phyloP scores from a whole-genome alignment of 108 stramenopile species.

The Fistulifera pelliculosa region DNA sequence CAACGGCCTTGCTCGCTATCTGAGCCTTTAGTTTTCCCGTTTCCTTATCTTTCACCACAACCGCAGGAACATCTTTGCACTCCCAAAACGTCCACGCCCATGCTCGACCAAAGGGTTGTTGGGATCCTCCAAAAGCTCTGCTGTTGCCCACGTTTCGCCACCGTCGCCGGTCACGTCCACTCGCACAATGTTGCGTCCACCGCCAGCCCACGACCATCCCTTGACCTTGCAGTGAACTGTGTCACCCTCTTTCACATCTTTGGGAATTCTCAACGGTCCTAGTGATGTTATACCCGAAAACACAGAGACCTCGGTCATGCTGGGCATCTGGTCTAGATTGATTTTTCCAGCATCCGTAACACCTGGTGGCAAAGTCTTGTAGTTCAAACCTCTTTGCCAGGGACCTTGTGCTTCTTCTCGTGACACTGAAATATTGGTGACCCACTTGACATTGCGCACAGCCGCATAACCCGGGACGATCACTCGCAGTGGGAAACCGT shows the following conservation, averaged over 20 bases:
- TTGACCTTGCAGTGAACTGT: constrained; percentile 41
- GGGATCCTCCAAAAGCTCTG: constrained; percentile 44
- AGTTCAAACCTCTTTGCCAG: constrained; percentile 81
- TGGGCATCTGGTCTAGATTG: constrained; percentile 60
- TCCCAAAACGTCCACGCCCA: constrained; percentile 91
- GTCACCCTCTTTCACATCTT: constrained; percentile 46
- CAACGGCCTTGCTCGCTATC: constrained; percentile 71
- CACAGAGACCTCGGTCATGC: constrained; percentile 57
- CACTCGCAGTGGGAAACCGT: constrained; percentile 92
- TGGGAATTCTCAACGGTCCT: constrained; percentile 9
- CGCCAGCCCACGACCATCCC: constrained; percentile 84
- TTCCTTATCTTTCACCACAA: constrained; percentile 45
- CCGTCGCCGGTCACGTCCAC: constrained; percentile 72
- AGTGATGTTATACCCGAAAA: constrained; percentile 73
- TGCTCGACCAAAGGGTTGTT: constrained; percentile 58
- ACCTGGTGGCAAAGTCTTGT: constrained; percentile 74
- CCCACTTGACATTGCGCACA: constrained; percentile 78
- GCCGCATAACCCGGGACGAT: constrained; percentile 93
- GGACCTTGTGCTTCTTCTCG: constrained; percentile 59
- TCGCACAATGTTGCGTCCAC: constrained; percentile 81
- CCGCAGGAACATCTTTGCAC: constrained; percentile 52
- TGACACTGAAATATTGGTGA: constrained; percentile 56
- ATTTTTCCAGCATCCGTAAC: constrained; percentile 61
- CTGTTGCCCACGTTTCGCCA: constrained; percentile 58
- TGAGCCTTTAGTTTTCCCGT: constrained; percentile 22